Evolutionary conservation across 306 rosid species (phyloP), one percentile per base, ranked within the genome.

Genomic region (Trifolium pratense): DNA sequence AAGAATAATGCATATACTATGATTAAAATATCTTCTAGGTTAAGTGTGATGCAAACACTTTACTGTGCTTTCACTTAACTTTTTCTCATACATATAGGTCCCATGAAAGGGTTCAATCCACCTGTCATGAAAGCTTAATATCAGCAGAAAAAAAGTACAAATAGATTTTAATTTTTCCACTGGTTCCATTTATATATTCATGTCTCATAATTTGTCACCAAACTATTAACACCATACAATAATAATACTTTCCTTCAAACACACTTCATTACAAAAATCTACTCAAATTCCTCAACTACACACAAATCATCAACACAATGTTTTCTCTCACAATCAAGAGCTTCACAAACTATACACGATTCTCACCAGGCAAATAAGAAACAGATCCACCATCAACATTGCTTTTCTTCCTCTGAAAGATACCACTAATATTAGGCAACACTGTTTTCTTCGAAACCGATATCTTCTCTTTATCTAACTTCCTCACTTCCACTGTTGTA

Each of bases 311-410:
- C 71, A 43, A 81, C 51, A 53, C 75, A 68, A 53, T 77, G 68
- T 29, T 59, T 70, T 61, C 87, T 45, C 76, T 81, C 92, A 80
- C 75, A 77, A 77, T 72, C 66, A 86, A 49, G 78, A 78, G 66
- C 81, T 76, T 29, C 66, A 29, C 82, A 71, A 70, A 42, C 73
- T 63, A 95, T 73, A 78, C 67, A 67, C 85, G 83, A 23, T 75
- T 87, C 75, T 91, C 97, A 23, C 98, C 98, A 2, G 97, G 98
- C 32, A 91, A 90, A 82, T 87, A 91, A 29, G 98, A 90, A 18
- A 97, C 96, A 58, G 98, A 94, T 58, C 89, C 92, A 18, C 92
- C 96, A 68, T 94, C 95, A 16, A 91, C 65, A 85, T 90, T 91
- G 71, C 86, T 95, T 87, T 85, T 95, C 80, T 82, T 90, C 81